These are phyloP conservation scores for Colletotrichum echinochloae DNA, from an alignment of 2,329 filamentous ascomycete species.

Conservation along the genomic window DNA sequence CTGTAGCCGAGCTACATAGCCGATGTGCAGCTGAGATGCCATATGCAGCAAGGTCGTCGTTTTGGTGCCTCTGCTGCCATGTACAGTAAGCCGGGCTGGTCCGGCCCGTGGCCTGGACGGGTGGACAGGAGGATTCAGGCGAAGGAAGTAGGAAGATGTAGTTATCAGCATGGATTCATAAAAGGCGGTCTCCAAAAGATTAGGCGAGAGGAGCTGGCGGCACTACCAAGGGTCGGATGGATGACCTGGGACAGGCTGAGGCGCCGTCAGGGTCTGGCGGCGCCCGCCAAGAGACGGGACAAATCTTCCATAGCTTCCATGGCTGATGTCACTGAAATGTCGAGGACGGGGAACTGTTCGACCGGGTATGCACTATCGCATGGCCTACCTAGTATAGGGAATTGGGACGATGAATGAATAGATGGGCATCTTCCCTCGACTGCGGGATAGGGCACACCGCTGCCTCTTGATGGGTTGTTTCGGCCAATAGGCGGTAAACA, in stretches of 20 bases:
- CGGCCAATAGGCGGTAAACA: conserved; percentile 19
- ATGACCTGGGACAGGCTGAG: background rate
- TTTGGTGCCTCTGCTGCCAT: conserved; percentile 8
- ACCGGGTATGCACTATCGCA: conserved; percentile 25
- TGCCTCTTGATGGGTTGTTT: background rate
- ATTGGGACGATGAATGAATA: conserved; percentile 22
- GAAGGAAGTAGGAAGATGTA: background rate
- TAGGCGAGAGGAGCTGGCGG: conserved; percentile 15
- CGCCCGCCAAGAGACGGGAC: background rate
- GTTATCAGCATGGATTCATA: background rate
- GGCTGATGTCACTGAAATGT: conserved; percentile 31
- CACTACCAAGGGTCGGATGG: conserved; percentile 15
- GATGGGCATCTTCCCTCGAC: conserved; percentile 19
- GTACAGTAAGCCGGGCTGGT: conserved; percentile 36
- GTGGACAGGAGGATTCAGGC: conserved; percentile 11
- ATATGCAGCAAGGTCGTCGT: conserved; percentile 21
- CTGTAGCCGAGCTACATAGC: background rate
- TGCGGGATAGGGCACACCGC: conserved; percentile 28
- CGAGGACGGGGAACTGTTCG: conserved; percentile 33
- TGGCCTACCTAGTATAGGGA: conserved; percentile 27
- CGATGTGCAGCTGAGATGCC: conserved; percentile 13
- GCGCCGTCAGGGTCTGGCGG: background rate
- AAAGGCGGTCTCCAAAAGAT: conserved; percentile 21
- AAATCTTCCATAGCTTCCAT: conserved; percentile 9
- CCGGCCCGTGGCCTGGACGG: conserved; percentile 27